Evolutionary conservation across 257 asterid species (phyloP).

Genomic region (Primulina huaijiensis): DNA sequence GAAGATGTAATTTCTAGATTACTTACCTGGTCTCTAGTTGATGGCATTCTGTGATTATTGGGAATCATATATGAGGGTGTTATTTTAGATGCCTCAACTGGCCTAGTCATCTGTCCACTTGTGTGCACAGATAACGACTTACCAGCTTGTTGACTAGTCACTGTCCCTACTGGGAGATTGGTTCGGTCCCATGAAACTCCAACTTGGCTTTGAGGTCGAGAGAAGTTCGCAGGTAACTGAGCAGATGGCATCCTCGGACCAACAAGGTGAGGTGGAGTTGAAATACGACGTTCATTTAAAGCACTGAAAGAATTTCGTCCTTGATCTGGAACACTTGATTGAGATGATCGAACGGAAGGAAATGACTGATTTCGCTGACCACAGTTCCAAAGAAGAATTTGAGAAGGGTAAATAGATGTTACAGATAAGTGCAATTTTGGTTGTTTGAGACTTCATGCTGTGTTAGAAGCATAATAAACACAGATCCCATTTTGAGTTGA

Average conservation of each 20-base stretch:
- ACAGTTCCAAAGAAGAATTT: slow-evolving; percentile 24
- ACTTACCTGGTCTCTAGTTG: slow-evolving; percentile 35
- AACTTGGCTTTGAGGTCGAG: slow-evolving; percentile 30
- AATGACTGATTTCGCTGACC: slow-evolving; percentile 32
- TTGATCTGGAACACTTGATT: slow-evolving; percentile 34
- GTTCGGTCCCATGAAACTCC: slow-evolving; percentile 31
- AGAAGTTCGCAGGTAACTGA: slow-evolving; percentile 29
- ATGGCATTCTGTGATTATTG: slow-evolving; percentile 22
- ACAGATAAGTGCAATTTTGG: neutral
- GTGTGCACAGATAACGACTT: slow-evolving; percentile 25
- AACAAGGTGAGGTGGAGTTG: slow-evolving; percentile 8
- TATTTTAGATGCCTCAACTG: slow-evolving; percentile 31
- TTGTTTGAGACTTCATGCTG: neutral
- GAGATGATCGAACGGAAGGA: slow-evolving; percentile 32
- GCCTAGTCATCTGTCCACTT: slow-evolving; percentile 35
- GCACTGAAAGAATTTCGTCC: slow-evolving; percentile 32
- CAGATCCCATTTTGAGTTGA: neutral
- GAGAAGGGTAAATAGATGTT: slow-evolving; percentile 9
- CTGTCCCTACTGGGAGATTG: slow-evolving; percentile 22
- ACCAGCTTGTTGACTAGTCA: slow-evolving; percentile 36
- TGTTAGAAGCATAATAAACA: slow-evolving; percentile 7
- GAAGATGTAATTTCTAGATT: slow-evolving; percentile 27
- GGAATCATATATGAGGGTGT: slow-evolving; percentile 30
- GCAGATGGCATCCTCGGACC: slow-evolving; percentile 11
- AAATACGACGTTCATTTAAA: slow-evolving; percentile 28